Evolutionary conservation across 805 yeast species (phyloP).

Genomic region (Metschnikowia santaceciliae): DNA sequence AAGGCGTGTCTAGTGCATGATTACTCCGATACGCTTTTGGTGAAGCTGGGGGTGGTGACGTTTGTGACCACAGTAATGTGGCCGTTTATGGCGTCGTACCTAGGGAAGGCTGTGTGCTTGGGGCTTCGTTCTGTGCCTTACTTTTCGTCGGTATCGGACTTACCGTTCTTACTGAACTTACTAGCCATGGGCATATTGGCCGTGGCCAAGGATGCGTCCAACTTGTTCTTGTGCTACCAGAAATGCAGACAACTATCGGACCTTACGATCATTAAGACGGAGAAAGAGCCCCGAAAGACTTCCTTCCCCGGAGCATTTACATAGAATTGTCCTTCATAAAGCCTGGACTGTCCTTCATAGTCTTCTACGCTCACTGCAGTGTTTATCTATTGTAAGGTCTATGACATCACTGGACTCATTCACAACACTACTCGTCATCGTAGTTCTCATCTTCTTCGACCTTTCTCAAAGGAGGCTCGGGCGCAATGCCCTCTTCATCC

Average conservation of each 20-base stretch:
- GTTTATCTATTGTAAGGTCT: background rate
- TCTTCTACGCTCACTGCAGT: background rate
- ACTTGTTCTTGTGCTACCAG: slow-evolving; percentile 26
- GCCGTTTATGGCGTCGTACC: slow-evolving; percentile 36
- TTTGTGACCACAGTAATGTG: slow-evolving; percentile 34
- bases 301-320: background rate
- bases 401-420: background rate
- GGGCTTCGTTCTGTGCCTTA: slow-evolving; percentile 11
- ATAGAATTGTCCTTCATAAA: too few species aligned
- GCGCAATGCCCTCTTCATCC: slow-evolving; percentile 24
- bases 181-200: slow-evolving; percentile 32
- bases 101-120: slow-evolving; percentile 24
- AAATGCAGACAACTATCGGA: slow-evolving; percentile 29
- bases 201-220: slow-evolving; percentile 30
- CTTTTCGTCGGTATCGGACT: slow-evolving; percentile 14
- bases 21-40: slow-evolving; percentile 25
- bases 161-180: slow-evolving; percentile 29
- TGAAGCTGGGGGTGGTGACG: slow-evolving; percentile 24
- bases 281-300: background rate
- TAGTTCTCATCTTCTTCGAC: slow-evolving; percentile 46
- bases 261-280: slow-evolving; percentile 20
- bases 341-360: too few species aligned
- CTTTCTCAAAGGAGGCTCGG: slow-evolving; percentile 43
- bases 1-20: slow-evolving; percentile 34
- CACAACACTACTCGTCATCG: slow-evolving; percentile 34